Evolutionary conservation across 2,329 filamentous ascomycete genomes (phyloP).

Genomic region (Epichloe uncinata): DNA sequence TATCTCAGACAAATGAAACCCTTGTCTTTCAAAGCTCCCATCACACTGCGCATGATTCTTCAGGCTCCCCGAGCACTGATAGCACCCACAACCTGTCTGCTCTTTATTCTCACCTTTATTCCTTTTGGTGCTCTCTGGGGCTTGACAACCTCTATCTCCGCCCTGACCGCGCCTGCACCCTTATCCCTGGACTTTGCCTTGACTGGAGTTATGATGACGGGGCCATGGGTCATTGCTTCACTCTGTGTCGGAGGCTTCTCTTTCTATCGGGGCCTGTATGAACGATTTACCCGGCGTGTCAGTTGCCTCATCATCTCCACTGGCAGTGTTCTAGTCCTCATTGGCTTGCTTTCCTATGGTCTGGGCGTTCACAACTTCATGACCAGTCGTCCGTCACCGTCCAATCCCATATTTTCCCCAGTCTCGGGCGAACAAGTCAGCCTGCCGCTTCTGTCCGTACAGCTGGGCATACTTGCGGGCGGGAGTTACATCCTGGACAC

Average conservation of each 20-base stretch:
- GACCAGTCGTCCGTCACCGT: conserved; percentile 11
- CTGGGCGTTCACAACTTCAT: conserved; percentile 22
- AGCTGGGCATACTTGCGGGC: conserved; percentile 33
- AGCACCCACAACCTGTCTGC: conserved; percentile 35
- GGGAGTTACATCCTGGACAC: conserved; percentile 28
- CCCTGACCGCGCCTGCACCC: conserved; percentile 32
- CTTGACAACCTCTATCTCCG: conserved; percentile 29
- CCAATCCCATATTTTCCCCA: conserved; percentile 14
- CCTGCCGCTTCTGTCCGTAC: conserved; percentile 29
- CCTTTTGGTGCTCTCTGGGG: conserved; percentile 35
- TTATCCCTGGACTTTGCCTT: conserved; percentile 25
- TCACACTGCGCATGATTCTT: conserved; percentile 21
- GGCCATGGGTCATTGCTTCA: conserved; percentile 29
- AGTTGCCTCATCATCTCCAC: conserved; percentile 22
- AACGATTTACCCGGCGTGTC: conserved; percentile 19
- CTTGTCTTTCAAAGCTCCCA: conserved; percentile 21
- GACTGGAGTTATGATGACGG: conserved; percentile 32
- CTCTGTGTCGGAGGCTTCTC: conserved; percentile 19
- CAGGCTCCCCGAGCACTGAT: conserved; percentile 33
- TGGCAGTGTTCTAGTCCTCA: conserved; percentile 25
- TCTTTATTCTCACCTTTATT: conserved; percentile 31
- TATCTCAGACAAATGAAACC: conserved; percentile 29
- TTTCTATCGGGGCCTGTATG: conserved; percentile 18
- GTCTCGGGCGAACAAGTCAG: conserved; percentile 15
- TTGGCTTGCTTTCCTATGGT: conserved; percentile 32